Conservation (phyloP, 257 asterid genomes). For the Nicotiana undulata region DNA sequence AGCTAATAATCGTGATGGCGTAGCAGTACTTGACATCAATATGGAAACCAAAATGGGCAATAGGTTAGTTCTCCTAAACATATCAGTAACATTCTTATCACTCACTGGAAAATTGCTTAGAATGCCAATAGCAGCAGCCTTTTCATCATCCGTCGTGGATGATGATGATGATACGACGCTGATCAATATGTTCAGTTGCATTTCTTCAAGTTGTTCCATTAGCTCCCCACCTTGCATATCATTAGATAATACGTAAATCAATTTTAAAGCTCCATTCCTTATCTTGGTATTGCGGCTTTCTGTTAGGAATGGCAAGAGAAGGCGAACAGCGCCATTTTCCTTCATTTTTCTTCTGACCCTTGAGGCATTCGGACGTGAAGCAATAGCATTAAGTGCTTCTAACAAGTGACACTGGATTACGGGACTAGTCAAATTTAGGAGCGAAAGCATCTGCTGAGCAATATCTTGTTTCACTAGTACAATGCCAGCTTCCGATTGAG, state of each 20-base stretch:
- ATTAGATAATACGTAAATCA: conserved; percentile 42
- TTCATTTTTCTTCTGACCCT: conserved; percentile 59
- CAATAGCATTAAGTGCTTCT: conserved; percentile 61
- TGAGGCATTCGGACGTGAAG: conserved; percentile 42
- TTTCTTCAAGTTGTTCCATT: conserved; percentile 46
- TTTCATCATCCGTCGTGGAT: conserved; percentile 38
- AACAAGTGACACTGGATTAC: conserved; percentile 61
- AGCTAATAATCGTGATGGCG: conserved; percentile 17
- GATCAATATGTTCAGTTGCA: conserved; percentile 29
- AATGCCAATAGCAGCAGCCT: conserved; percentile 67
- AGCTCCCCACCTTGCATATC: conserved; percentile 37
- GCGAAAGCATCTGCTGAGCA: conserved; percentile 88
- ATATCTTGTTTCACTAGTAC: conserved; percentile 49
- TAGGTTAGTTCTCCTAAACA: conserved; percentile 40
- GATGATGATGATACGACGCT: conserved; percentile 33
- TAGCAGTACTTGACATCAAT: conserved; percentile 8
- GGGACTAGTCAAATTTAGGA: conserved; percentile 67
- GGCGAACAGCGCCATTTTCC: conserved; percentile 59
- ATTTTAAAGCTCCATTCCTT: conserved; percentile 41
- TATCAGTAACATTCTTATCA: conserved; percentile 48
- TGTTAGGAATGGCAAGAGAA: conserved; percentile 52
- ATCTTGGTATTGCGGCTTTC: conserved; percentile 33
- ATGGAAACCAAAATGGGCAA: conserved; percentile 39
- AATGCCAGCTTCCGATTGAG: conserved; percentile 49
- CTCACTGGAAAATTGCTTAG: conserved; percentile 54